Base-by-base conservation (phyloP, 257 asterid genomes). In the Nyctanthes arbortristis region DNA sequence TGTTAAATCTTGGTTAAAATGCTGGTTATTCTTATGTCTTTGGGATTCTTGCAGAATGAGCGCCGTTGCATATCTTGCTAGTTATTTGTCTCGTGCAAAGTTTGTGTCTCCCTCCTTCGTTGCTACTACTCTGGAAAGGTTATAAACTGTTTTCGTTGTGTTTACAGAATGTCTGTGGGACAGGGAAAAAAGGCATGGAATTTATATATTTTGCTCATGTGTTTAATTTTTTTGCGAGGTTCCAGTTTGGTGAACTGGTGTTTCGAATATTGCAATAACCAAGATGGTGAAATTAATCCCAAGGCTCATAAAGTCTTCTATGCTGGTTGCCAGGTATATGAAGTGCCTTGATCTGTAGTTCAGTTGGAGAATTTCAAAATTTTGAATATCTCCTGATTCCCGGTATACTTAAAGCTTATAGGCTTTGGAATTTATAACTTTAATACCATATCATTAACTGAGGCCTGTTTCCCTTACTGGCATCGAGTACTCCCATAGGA, bases 41-140 rank as follows among this genome's bases (percentile, higher is more conserved):
- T 66, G 52, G 29, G 43, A 22, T 52, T 36, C 36, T 59, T 89
- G 93, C 97, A 94, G 99, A 80, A 89, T 89, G 96, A 88, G 97
- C 39, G 95, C 99, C 77, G 90, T 86, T 74, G 88, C 97, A 30
- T 94, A 94, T 82, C 93, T 94, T 60, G 96, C 99, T 63, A 91
- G 97, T 79, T 94, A 82, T 79, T 77, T 94, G 68, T 85, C 99
- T 39, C 99, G 97, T 61, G 91, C 95, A 27, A 89, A 72, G 84
- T 91, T 88, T 78, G 73, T 91, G 65, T 66, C 94, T 0, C 61
- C 78, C 58, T 68, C 92, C 20, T 70, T 71, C 66, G 90, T 91
- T 75, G 80, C 85, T 61, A 63, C 77, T 31, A 70, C 70, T 63
- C 82, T 91, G 76, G 93, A 83, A 84, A 94, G 97, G 99, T 93